Percentiles rank a stretch among this genome's conserved stretches.
Evolutionary conservation across 306 rosid species (phyloP).

Genomic region (Delonix regia): DNA sequence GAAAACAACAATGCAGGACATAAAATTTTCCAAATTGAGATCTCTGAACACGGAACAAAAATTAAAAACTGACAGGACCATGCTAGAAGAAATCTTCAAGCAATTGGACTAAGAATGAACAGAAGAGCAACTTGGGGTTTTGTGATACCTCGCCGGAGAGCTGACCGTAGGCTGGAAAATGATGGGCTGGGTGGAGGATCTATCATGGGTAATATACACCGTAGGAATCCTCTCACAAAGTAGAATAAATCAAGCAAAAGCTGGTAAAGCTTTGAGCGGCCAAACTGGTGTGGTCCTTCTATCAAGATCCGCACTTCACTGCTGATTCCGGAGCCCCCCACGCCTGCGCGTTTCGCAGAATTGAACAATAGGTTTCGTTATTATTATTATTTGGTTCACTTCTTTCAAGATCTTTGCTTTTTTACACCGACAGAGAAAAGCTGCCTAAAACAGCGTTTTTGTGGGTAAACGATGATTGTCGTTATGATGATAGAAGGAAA

Average conservation of each 20-base stretch:
- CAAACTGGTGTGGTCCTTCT: background rate
- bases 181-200: conserved; percentile 22
- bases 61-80: background rate
- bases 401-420: background rate
- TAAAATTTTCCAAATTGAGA: conserved; percentile 20
- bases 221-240: background rate
- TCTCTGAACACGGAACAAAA: background rate
- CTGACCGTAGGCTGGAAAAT: background rate
- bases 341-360: background rate
- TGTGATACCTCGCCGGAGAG: conserved; percentile 5
- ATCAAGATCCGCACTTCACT: conserved; percentile 43
- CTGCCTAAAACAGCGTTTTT: conserved; percentile 33
- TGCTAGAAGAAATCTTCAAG: conserved; percentile 3
- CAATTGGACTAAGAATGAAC: conserved; percentile 1
- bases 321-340: background rate
- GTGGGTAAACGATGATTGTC: conserved; percentile 4
- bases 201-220: conserved; percentile 30
- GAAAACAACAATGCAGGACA: conserved; percentile 34
- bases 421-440: conserved; percentile 40
- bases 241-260: conserved; percentile 1
- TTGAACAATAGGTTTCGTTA: conserved; percentile 25
- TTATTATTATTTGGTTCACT: conserved; percentile 9
- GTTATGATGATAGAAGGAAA: background rate
- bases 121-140: background rate
- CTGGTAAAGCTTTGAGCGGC: background rate